Conservation (phyloP, 1,284 basidiomycete genomes). For the Macrocystidia cucumis region DNA sequence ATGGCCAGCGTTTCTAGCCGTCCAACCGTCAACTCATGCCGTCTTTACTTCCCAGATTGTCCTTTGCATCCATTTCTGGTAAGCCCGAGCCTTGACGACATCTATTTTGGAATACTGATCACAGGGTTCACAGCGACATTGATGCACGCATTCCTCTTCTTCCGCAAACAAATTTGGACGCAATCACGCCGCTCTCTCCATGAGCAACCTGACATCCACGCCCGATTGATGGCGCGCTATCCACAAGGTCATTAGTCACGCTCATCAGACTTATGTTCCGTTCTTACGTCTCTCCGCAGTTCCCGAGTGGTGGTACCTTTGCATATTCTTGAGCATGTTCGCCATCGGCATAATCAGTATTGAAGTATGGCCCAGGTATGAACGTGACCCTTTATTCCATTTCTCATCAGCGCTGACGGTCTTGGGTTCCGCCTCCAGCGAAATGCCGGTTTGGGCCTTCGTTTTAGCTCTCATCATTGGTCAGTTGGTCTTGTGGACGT, state of each 20-base stretch:
- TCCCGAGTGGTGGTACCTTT: constrained; percentile 67
- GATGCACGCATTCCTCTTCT: constrained; percentile 74
- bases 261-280: not conserved
- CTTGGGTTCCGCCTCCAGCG: constrained; percentile 3
- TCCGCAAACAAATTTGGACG: constrained; percentile 71
- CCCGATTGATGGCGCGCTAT: constrained; percentile 79
- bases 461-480: constrained; percentile 40
- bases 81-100: not conserved
- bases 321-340: constrained; percentile 43
- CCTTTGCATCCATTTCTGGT: constrained; percentile 43
- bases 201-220: constrained; percentile 84
- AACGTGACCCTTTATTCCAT: not conserved
- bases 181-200: constrained; percentile 54
- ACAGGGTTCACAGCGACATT: constrained; percentile 37
- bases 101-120: not conserved
- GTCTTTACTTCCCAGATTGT: constrained; percentile 25
- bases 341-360: constrained; percentile 43
- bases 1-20: too few relatives aligned
- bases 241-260: constrained; percentile 33
- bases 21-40: not conserved
- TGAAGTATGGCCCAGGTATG: constrained; percentile 38
- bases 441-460: constrained; percentile 20
- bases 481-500: constrained; percentile 13
- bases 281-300: constrained; percentile 24
- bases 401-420: constrained; percentile 7